Evolutionary conservation across 2,329 filamentous ascomycete genomes (phyloP), one percentile per base, ranked within the genome.

Genomic region (Arachnopeziza araneosa): DNA sequence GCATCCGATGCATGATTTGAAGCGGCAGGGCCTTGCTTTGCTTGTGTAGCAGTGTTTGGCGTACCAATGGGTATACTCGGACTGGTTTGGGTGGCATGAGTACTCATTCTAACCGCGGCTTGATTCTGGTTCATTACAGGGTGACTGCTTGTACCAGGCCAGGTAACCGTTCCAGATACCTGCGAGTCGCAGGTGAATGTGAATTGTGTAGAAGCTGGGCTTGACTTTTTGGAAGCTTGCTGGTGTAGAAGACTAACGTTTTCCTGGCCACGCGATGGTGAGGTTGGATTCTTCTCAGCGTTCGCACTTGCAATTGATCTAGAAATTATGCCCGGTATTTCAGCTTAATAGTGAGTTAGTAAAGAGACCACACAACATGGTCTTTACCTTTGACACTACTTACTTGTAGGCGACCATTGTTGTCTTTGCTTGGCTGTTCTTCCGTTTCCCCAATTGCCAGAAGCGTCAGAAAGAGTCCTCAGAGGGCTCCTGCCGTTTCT

Each of bases 121-220:
- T 66, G 65, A 58, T 61, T 68, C 60, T 67, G 64, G 56, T 67
- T 59, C 58, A 69, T 66, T 23, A 55, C 55, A 36, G 60, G 48
- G n/a, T 61, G 56, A 61, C 50, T 66, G 22, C 59, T 64, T 24
- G 67, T 60, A 70, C 87, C 85, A 51, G 90, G 89, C 86, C 89
- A 91, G 56, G 87, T 85, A 72, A 91, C 83, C 59, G 88, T 86
- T 61, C 88, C 91, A 0, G 90, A 87, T 48, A 92, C 91, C 71
- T 95, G 91, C 1, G 93, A 93, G 69, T 96, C 90, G 75, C 92
- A 97, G 14, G 91, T 96, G 72, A 99, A 99, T 10, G 95, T 99
- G 73, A 99, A 99, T 68, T 97, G 91, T 0, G 90, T 89, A 59
- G 92, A 91, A 6, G 88, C 84, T 4, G 90, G 85, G 44, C 82